These are phyloP conservation scores for Mucor circinelloides DNA, from an alignment of 371 early-diverging fungal species.

Conservation along the genomic window DNA sequence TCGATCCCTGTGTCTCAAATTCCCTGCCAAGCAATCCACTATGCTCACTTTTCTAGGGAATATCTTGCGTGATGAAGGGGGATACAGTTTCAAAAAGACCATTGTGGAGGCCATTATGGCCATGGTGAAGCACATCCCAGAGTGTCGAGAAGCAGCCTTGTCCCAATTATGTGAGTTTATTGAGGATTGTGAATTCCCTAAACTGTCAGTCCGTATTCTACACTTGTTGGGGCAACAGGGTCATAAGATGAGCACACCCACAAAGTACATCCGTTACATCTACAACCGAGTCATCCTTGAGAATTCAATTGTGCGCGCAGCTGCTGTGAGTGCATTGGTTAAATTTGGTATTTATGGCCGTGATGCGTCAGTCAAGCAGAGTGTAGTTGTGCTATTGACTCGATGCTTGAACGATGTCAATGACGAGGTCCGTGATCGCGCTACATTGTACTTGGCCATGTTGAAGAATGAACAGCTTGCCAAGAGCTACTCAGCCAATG, in stretches of 20 bases:
- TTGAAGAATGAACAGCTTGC: conserved; percentile 65
- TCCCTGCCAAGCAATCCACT: conserved; percentile 93
- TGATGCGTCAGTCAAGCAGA: conserved; percentile 76
- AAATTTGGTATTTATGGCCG: conserved; percentile 88
- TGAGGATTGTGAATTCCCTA: conserved; percentile 98
- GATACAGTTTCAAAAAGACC: conserved; percentile 92
- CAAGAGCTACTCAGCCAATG: conserved; percentile 67
- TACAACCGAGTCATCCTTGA: conserved; percentile 98
- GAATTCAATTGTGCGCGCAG: conserved; percentile 94
- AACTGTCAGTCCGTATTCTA: conserved; percentile 94
- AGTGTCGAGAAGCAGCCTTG: conserved; percentile 92
- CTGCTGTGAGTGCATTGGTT: conserved; percentile 93
- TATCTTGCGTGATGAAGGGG: conserved; percentile 96
- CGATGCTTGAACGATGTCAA: conserved; percentile 96
- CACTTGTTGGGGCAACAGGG: conserved; percentile 95
- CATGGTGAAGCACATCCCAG: conserved; percentile 89
- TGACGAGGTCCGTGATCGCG: conserved; percentile 98
- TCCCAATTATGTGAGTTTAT: conserved; percentile 98
- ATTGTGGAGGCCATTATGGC: conserved; percentile 97
- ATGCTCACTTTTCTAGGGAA: conserved; percentile 93
- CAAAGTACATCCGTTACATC: conserved; percentile 97
- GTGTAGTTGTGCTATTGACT: conserved; percentile 85
- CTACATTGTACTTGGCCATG: conserved; percentile 85
- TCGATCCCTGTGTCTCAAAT: conserved; percentile 92
- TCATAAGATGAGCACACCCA: conserved; percentile 88